A percentile compares a stretch with the other conserved stretches of the same genome.
Evolutionary conservation across 495 filamentous ascomycete species (phyloP).

Genomic region (Aspergillus mulundensis): DNA sequence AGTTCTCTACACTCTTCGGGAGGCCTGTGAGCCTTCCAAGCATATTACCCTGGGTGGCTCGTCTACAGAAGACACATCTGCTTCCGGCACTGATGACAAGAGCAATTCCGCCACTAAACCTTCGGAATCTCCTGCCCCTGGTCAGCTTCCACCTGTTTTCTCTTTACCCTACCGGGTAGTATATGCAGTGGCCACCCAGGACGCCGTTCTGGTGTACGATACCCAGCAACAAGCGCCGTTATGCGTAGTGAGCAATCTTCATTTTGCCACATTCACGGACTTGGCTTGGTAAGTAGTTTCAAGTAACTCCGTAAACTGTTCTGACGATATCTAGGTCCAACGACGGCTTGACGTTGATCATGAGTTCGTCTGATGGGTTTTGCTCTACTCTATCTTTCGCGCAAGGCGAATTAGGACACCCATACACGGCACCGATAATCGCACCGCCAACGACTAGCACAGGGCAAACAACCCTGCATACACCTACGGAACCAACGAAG

Average conservation of each 20-base stretch:
- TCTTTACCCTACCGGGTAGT: constrained; percentile 87
- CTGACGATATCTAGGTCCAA: constrained; percentile 63
- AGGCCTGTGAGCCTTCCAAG: constrained; percentile 63
- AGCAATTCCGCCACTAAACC: constrained; percentile 47
- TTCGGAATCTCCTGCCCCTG: constrained; percentile 42
- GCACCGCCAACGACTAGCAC: constrained; percentile 36
- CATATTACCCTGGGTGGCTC: constrained; percentile 94
- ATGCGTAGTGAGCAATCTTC: constrained; percentile 90
- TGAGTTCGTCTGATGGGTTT: constrained; percentile 97
- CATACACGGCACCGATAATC: constrained; percentile 67
- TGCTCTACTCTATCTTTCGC: constrained; percentile 87
- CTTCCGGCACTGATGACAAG: constrained; percentile 46
- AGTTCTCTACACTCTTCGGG: constrained; percentile 76
- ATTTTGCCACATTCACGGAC: constrained; percentile 97
- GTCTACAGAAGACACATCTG: constrained; percentile 76
- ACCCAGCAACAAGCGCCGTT: constrained; percentile 94
- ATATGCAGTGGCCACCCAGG: constrained; percentile 96
- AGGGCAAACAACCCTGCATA: constrained; percentile 52
- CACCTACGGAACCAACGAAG: constrained; percentile 9
- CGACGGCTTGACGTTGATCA: constrained; percentile 86
- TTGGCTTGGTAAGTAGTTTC: constrained; percentile 71
- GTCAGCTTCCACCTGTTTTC: constrained; percentile 61
- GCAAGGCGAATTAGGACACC: constrained; percentile 80
- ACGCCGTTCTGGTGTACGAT: constrained; percentile 94
- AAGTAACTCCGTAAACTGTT: constrained; percentile 13